Base-by-base conservation (phyloP, 1,284 basidiomycete genomes). In the Pterula multifida region DNA sequence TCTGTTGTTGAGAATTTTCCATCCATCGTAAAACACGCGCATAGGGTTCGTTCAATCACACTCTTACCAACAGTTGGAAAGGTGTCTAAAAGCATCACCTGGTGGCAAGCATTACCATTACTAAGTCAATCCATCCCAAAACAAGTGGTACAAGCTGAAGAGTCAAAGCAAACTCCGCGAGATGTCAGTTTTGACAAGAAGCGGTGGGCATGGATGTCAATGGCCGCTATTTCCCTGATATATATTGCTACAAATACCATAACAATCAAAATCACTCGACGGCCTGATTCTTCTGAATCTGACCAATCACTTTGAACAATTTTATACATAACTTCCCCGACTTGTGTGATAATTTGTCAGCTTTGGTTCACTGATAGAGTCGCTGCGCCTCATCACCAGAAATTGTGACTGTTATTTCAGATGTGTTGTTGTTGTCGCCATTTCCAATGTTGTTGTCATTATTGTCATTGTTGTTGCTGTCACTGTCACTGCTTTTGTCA, bases 1-100 rank as follows among this genome's bases (percentile, higher is more conserved):
- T 64, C 68, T 48, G 67, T 85, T 3, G 59, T 87, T 6, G 60
- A 59, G 1, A 70, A 73, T 2, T 86, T 79, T 59, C 74, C 81
- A 1, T 61, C 64, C 4, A 68, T 88, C 36, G 62, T 72, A 11
- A 60, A 68, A 2, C 82, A 86, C 55, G 75, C 83, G 2, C 66
- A 68, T 48, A 67, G 70, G 15, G 63, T 87, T 32, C 67, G 73
- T 36, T 54, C 58, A 1, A 65, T 65, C 4, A 63, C 68, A 55
- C 44, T 49, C 58, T 49, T 39, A 46, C 19, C 21, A 21, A 23
- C 35, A 11, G 32, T 25, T 39, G 3, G 32, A 6, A 9, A 12
- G 3, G 48, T 57, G 62, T 0, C 52, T 65, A 13, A 50, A 54
- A 6, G 57, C 55, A 32, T 54, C 61, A 26, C 9, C 60, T 46